Evolutionary conservation across 2,329 filamentous ascomycete genomes (phyloP), one percentile per base, ranked within the genome.

Genomic region (Alternaria solani): DNA sequence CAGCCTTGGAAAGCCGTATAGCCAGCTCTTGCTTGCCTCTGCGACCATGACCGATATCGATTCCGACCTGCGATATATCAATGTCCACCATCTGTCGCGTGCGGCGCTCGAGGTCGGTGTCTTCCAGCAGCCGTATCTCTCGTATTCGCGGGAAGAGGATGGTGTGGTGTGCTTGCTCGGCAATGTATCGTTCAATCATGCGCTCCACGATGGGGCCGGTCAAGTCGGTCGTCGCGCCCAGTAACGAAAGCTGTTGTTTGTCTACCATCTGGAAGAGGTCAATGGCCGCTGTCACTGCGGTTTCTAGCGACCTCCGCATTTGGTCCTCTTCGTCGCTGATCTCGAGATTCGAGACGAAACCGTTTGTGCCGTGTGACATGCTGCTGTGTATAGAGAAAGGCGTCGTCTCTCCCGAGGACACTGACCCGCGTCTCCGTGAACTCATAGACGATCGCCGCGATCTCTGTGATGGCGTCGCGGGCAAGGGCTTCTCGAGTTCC

Each of bases 241-340:
- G 84, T 36, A 96, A 85, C 3, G 94, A 97, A 28, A 99, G 83
- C 72, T 98, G 95, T 71, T 96, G 92, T 77, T 97, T 97, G 76
- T 99, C 95, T 6, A 99, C 94, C 61, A 89, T 89, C 72, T 98
- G 94, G 68, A 99, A 99, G 1, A 98, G 85, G 72, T 99, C 95
- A 67, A 99, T 98, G 0, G 94, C 95, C 9, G 91, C 88, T 9
- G 93, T 97, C 11, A 99, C 92, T 1, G 94, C 94, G 1, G 92
- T 96, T 79, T 99, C 95, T 14, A 98, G 82, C 16, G 93, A 93
- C 23, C 89, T 89, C 57, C 94, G 86, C 89, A 99, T 94, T 30
- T 93, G 85, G 67, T 96, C 91, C 76, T 98, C 95, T 67, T 97
- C 94, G 60, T 97, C 93, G 69, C 95, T 92, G 48, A 92, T 88